Base-by-base conservation (phyloP, 768 basidiomycete genomes). In the Gymnopilus junonius region DNA sequence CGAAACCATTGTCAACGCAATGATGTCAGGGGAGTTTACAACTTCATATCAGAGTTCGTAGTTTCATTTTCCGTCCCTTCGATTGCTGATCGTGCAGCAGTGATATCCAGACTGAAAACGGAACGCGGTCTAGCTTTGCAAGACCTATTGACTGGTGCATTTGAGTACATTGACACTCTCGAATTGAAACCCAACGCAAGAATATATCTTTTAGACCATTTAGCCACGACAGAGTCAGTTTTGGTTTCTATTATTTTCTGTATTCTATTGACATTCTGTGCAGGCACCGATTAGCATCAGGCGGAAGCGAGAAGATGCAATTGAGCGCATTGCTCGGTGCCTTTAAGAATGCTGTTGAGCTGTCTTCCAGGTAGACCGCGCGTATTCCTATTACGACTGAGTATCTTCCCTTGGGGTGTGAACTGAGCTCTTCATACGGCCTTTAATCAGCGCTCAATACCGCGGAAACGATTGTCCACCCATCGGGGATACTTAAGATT, bases 11-110 rank as follows among this genome's bases (percentile, higher is more conserved):
- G 93, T 99, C 32, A 90, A 93, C 65, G 93, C 92, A 8, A 99
- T 99, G 97, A 86, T 99, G 71, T 86, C 90, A 4, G 95, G 98
- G 68, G 95, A 97, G 69, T 99, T 99, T 67, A 95, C 94, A 1
- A 95, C 92, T 0, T 88, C 92, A 17, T 95, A 95, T 73, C 86
- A 89, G 70, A 87, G 93, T 93, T 65, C 40, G 86, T 74, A 39
- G 42, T 40, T 34, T 46, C 31, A 15, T 55, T 40, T 29, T 54
- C 40, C 40, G 3, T 59, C 23, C 60, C 59, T 57, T 62, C 25
- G 21, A n/a, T 54, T 1, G 20, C 54, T 31, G 17, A 37, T 39
- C 14, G 51, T 45, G 29, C 53, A 29, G 17, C 46, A 98, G 97
- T 93, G 85, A 94, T 98, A 50, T 88, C 86, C 4, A 82, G 87